Percentiles rank a stretch among this genome's conserved stretches.
These are phyloP conservation scores for Penicillium lagena DNA, from an alignment of 495 filamentous ascomycete genomes.

Conservation along the genomic window DNA sequence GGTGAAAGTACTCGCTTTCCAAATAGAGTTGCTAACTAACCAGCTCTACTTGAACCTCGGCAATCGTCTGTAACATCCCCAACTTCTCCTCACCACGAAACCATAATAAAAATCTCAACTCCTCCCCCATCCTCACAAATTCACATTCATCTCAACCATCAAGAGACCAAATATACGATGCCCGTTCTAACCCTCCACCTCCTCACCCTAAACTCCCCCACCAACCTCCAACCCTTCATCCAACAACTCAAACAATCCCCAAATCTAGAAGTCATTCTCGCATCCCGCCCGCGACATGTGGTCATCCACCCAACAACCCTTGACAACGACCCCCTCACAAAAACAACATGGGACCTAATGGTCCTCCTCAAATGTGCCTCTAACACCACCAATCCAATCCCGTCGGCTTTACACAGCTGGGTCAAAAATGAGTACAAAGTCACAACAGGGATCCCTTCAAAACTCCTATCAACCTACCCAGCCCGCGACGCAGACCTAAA, in stretches of 20 bases:
- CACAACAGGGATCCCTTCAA: constrained; percentile 48
- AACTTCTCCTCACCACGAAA: no score
- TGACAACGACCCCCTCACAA: constrained; percentile 40
- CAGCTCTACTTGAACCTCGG: no score
- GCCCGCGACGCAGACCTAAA: constrained; percentile 41
- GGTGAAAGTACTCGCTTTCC: no score
- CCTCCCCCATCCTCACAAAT: no score
- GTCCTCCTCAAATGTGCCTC: constrained; percentile 36
- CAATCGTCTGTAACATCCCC: no score
- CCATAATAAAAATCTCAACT: no score
- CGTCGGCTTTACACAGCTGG: constrained; percentile 21
- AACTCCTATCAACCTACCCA: constrained; percentile 40
- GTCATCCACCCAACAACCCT: constrained; percentile 47
- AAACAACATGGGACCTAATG: constrained; percentile 50
- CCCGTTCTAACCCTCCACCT: constrained; percentile 42
- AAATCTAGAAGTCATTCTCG: constrained; percentile 39
- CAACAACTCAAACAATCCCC: constrained; percentile 11
- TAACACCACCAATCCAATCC: constrained; percentile 18
- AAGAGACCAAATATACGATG: constrained; percentile 20
- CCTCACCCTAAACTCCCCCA: constrained; percentile 24
- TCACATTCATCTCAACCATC: no score
- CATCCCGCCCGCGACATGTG: constrained; percentile 30
- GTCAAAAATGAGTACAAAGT: constrained; percentile 40
- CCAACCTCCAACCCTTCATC: constrained; percentile 19
- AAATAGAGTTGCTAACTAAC: no score